Conservation (phyloP, 495 filamentous ascomycete genomes). For the Physcia stellaris region DNA sequence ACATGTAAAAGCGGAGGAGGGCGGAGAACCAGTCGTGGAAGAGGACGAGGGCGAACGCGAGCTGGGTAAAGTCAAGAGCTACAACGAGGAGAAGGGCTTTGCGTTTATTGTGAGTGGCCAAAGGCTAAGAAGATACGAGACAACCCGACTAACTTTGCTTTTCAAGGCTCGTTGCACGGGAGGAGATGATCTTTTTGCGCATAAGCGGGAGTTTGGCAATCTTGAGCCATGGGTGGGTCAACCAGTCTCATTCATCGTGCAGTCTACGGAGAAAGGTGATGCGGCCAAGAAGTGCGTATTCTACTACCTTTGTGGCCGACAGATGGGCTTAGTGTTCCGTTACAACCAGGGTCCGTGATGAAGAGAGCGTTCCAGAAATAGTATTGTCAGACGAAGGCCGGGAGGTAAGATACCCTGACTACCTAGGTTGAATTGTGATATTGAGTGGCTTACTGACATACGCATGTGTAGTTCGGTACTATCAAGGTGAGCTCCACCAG, state of each 20-base stretch:
- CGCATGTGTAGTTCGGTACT: no score
- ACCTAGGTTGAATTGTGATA: no score
- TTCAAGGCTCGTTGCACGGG: slow-evolving; percentile 1
- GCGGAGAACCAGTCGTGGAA: slow-evolving; percentile 2
- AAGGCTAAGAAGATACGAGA: no score
- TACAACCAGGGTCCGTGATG: slow-evolving; percentile 6
- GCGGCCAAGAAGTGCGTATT: slow-evolving; percentile 12
- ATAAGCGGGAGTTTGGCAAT: slow-evolving; percentile 6
- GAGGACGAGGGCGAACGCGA: slow-evolving; percentile 7
- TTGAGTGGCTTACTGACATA: no score
- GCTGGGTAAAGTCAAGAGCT: slow-evolving; percentile 9
- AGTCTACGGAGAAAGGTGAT: slow-evolving; percentile 7
- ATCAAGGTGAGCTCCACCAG: no score
- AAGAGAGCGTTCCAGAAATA: slow-evolving; percentile 7
- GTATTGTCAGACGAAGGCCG: slow-evolving; percentile 5
- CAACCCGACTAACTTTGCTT: not conserved
- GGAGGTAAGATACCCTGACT: no score
- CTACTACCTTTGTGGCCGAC: no score
- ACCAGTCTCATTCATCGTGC: slow-evolving; percentile 5
- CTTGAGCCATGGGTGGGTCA: slow-evolving; percentile 6
- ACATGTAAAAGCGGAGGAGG: slow-evolving; percentile 5
- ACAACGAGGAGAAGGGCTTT: slow-evolving; percentile 9
- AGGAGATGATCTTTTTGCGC: slow-evolving; percentile 4
- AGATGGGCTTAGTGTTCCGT: no score
- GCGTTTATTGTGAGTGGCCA: slow-evolving; percentile 5